Evolutionary conservation across 2,329 filamentous ascomycete species (phyloP).

Genomic region (Leptographium radiaticola): DNA sequence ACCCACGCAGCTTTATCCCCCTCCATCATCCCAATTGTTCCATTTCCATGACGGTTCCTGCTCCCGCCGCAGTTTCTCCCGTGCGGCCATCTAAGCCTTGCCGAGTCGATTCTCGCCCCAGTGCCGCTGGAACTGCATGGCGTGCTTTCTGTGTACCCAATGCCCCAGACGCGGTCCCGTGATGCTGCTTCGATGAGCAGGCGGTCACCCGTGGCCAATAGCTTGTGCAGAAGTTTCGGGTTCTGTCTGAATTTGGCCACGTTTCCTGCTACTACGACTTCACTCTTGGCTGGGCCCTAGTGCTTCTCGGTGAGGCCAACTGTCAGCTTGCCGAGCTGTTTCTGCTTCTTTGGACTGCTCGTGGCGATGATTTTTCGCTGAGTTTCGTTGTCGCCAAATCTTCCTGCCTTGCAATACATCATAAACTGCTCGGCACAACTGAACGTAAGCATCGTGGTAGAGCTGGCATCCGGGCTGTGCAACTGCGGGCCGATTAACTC

Average conservation of each 20-base stretch:
- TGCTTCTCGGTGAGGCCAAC: not conserved
- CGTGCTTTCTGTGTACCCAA: slow-evolving; percentile 42
- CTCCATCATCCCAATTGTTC: too few species aligned
- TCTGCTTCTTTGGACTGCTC: slow-evolving; percentile 2
- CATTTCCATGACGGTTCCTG: slow-evolving; percentile 6
- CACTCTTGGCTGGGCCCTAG: slow-evolving; percentile 21
- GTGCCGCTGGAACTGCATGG: slow-evolving; percentile 27
- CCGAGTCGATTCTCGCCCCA: slow-evolving; percentile 57
- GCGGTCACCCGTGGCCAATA: slow-evolving; percentile 44
- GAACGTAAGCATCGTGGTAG: slow-evolving; percentile 15
- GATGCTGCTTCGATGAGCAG: slow-evolving; percentile 51
- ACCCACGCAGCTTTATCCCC: too few species aligned
- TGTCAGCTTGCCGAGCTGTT: not conserved
- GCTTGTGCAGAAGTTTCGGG: slow-evolving; percentile 12
- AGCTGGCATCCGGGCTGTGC: slow-evolving; percentile 2
- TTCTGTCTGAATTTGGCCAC: slow-evolving; percentile 41
- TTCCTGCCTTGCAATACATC: slow-evolving; percentile 25
- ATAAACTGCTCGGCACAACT: slow-evolving; percentile 25
- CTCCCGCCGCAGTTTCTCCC: slow-evolving; percentile 34
- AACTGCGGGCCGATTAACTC: slow-evolving; percentile 14
- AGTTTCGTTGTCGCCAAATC: slow-evolving; percentile 17
- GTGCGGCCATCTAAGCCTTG: slow-evolving; percentile 43
- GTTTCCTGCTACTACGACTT: slow-evolving; percentile 41
- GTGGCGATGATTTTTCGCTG: slow-evolving; percentile 1
- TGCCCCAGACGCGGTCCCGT: slow-evolving; percentile 50